Evolutionary conservation across 441 rosid genomes (phyloP).

Genomic region (Manihot esculenta): DNA sequence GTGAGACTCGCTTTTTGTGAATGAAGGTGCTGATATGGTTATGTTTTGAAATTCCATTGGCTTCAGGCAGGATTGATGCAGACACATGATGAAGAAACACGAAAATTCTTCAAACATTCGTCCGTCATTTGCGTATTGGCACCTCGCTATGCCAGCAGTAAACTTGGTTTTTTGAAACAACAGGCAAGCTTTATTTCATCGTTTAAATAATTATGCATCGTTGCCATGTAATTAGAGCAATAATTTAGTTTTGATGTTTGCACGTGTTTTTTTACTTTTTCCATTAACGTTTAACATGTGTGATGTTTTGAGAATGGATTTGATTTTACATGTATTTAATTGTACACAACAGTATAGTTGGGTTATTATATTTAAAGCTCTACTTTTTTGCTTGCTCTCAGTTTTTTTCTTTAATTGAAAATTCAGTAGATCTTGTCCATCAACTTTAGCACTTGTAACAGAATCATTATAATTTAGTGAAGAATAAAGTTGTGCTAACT

Average conservation of each 20-base stretch:
- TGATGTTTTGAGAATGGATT: background rate
- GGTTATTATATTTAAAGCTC: background rate
- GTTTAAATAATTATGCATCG: no score
- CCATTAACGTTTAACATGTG: background rate
- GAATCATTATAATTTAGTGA: no score
- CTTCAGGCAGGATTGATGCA: conserved; percentile 75
- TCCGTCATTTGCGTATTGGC: conserved; percentile 78
- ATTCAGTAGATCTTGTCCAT: no score
- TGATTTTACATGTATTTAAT: conserved; percentile 1
- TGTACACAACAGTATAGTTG: background rate
- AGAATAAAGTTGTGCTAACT: no score
- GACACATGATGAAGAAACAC: conserved; percentile 90
- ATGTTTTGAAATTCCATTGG: background rate
- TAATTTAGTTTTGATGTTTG: background rate
- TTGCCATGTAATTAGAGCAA: no score
- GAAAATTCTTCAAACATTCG: conserved; percentile 80
- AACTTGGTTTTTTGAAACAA: conserved; percentile 72
- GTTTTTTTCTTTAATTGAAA: background rate
- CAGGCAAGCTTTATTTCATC: conserved; percentile 46
- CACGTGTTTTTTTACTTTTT: background rate
- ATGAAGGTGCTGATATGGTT: background rate
- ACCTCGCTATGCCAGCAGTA: conserved; percentile 80
- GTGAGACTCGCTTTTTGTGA: no score
- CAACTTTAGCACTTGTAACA: no score
- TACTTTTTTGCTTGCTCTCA: background rate